Percentiles rank a stretch among this genome's conserved stretches.
Conservation (phyloP, 2,329 filamentous ascomycete species). For the Fusarium sp. region DNA sequence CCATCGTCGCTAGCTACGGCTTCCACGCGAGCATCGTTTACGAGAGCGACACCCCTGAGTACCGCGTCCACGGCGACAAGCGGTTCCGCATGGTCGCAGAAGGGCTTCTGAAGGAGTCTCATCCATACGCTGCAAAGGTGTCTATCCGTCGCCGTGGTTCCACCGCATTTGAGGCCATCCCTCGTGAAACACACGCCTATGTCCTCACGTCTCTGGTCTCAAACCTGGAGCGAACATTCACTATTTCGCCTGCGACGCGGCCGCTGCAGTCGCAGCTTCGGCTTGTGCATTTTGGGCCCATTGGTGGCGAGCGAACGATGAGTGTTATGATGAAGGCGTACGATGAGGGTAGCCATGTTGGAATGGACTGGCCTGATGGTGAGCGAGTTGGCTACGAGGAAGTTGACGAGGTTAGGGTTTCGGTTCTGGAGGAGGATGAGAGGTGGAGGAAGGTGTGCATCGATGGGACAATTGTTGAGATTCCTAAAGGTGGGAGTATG, state of each 20-base stretch:
- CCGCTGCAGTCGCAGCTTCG: conserved; percentile 79
- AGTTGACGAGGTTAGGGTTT: conserved; percentile 75
- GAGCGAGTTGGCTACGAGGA: conserved; percentile 78
- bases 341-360: conserved; percentile 67
- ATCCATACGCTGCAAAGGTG: conserved; percentile 63
- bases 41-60: conserved; percentile 87
- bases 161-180: conserved; percentile 44
- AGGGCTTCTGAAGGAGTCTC: conserved; percentile 72
- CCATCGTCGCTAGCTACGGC: conserved; percentile 90
- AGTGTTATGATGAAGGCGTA: conserved; percentile 79
- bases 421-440: conserved; percentile 74
- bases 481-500: conserved; percentile 79
- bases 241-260: conserved; percentile 79
- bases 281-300: conserved; percentile 80
- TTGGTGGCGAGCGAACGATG: conserved; percentile 76
- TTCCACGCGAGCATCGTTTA: conserved; percentile 90
- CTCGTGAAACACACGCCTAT: conserved; percentile 74
- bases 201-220: conserved; percentile 81
- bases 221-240: conserved; percentile 83
- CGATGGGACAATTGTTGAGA: conserved; percentile 87
- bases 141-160: conserved; percentile 47
- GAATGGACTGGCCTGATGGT: conserved; percentile 63
- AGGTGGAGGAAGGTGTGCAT: conserved; percentile 89
- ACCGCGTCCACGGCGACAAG: conserved; percentile 80
- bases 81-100: conserved; percentile 88